Percentiles rank a stretch among this genome's conserved stretches.
These are phyloP conservation scores for Nitzschia sp. DNA, from an alignment of 108 stramenopile genomes.

Conservation along the genomic window DNA sequence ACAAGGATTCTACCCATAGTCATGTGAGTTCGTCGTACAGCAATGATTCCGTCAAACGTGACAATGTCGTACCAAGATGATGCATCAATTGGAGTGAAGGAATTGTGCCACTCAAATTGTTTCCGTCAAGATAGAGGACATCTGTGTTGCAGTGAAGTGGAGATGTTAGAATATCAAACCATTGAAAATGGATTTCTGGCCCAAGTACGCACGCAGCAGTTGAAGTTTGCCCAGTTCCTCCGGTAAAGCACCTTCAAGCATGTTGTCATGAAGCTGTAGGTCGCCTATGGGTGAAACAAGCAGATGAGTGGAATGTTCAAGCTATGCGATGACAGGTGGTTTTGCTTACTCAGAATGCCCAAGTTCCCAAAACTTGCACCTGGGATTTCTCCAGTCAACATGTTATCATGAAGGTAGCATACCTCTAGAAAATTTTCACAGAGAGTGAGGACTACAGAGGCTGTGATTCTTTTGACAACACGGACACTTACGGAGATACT, in stretches of 20 bases:
- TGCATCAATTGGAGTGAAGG: conserved; percentile 5
- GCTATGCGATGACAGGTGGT: background rate
- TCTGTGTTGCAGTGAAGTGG: background rate
- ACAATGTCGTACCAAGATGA: conserved; percentile 7
- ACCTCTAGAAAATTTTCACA: background rate
- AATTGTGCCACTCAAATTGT: conserved; percentile 28
- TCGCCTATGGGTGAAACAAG: background rate
- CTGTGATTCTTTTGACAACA: too few species aligned
- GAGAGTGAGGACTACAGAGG: too few species aligned
- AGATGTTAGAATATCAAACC: background rate
- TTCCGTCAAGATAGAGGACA: conserved; percentile 20
- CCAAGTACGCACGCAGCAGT: conserved; percentile 9
- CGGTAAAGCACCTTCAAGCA: conserved; percentile 37
- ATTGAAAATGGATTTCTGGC: conserved; percentile 1
- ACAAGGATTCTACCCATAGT: conserved; percentile 14
- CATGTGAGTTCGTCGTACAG: background rate
- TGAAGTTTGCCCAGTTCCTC: conserved; percentile 14
- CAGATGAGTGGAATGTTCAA: background rate
- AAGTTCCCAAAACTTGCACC: conserved; percentile 14
- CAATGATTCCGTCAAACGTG: background rate
- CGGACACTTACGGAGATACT: conserved; percentile 22
- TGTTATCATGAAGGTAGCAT: conserved; percentile 27
- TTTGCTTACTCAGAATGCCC: conserved; percentile 15
- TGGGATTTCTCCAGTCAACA: conserved; percentile 20
- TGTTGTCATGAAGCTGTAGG: conserved; percentile 26